Evolutionary conservation across 306 rosid species (phyloP).

Genomic region (Oemleria cerasiformis): DNA sequence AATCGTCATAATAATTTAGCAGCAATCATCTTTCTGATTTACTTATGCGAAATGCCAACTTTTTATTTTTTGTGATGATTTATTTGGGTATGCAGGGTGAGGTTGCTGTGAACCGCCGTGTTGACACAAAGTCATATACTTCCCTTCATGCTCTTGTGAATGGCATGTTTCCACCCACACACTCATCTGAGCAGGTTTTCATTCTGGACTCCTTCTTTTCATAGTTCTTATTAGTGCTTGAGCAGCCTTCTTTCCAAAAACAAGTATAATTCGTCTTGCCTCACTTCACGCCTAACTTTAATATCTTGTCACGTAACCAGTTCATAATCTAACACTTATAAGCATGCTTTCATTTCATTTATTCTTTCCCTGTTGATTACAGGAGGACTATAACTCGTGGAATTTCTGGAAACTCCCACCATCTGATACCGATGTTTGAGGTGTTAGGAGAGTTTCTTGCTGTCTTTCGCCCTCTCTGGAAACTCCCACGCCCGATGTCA

Average conservation of each 20-base stretch:
- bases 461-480: conserved; percentile 8
- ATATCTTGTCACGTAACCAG: neutral
- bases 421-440: conserved; percentile 41
- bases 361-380: conserved; percentile 18
- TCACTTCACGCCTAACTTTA: neutral
- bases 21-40: conserved; percentile 11
- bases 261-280: neutral
- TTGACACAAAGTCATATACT: conserved; percentile 71
- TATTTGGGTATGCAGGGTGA: conserved; percentile 65
- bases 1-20: conserved; percentile 12
- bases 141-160: conserved; percentile 88
- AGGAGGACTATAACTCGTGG: conserved; percentile 97
- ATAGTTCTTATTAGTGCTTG: neutral
- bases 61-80: conserved; percentile 26
- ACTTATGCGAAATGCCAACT: conserved; percentile 17
- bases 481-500: conserved; percentile 22
- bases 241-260: neutral
- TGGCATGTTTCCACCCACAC: conserved; percentile 77
- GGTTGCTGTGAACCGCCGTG: conserved; percentile 68
- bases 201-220: conserved; percentile 7
- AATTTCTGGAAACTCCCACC: conserved; percentile 89
- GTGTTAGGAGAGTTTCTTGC: conserved; percentile 16
- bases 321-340: neutral
- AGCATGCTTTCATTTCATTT: neutral
- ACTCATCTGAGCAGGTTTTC: conserved; percentile 70